A percentile compares a stretch with the other conserved stretches of the same genome.
These are phyloP conservation scores for Colletotrichum acutatum DNA, from an alignment of 2,329 filamentous ascomycete species.

Conservation along the genomic window DNA sequence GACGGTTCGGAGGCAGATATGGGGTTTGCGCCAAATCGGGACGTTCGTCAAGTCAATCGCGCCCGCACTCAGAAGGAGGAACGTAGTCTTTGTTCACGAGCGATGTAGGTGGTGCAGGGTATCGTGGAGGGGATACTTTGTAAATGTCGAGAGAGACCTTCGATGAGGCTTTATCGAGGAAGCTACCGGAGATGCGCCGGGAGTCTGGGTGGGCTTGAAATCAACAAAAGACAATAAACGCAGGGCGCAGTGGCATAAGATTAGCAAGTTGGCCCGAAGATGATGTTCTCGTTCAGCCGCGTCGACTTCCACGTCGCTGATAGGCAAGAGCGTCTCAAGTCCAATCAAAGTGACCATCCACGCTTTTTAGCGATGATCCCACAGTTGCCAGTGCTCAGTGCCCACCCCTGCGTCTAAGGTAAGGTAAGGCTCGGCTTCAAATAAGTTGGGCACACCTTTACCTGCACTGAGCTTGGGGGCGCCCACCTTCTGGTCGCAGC, in stretches of 20 bases:
- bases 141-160: neutral
- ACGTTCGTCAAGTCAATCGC: conserved; percentile 8
- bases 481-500: conserved; percentile 18
- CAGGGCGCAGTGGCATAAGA: neutral
- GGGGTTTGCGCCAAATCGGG: conserved; percentile 30
- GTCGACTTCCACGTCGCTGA: conserved; percentile 32
- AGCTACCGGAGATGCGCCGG: neutral
- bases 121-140: neutral
- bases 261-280: conserved; percentile 23
- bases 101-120: conserved; percentile 14
- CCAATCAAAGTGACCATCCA: conserved; percentile 23
- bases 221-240: neutral
- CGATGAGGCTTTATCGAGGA: neutral
- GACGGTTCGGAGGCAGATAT: conserved; percentile 26
- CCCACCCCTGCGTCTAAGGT: conserved; percentile 17
- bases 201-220: neutral
- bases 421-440: conserved; percentile 5
- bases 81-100: conserved; percentile 12
- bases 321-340: conserved; percentile 30
- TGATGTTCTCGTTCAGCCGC: conserved; percentile 27
- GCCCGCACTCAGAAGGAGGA: neutral
- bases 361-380: conserved; percentile 31
- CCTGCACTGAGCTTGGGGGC: neutral
- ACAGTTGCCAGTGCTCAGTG: neutral
- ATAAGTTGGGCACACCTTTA: conserved; percentile 14